A percentile compares a stretch with the other conserved stretches of the same genome.
Evolutionary conservation across 768 basidiomycete genomes (phyloP).

Genomic region (Crucibulum laeve): DNA sequence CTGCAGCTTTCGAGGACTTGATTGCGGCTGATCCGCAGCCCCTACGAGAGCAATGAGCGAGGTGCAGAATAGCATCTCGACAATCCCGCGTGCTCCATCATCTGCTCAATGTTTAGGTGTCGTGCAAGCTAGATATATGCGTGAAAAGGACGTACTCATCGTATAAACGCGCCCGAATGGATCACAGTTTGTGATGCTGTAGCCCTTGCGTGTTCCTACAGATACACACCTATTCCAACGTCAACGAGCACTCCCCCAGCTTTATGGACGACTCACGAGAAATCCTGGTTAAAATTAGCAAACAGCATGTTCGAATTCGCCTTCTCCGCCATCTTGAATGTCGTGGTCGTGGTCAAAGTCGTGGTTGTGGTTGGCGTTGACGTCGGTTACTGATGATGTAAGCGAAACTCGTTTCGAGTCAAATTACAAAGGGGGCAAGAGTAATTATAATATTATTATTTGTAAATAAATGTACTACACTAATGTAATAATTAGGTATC

Average conservation of each 20-base stretch:
- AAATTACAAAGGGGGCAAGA: too few relatives aligned
- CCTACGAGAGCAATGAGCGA: slow-evolving; percentile 96
- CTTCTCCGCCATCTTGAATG: slow-evolving; percentile 30
- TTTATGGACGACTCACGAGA: slow-evolving; percentile 57
- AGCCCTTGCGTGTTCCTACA: slow-evolving; percentile 92
- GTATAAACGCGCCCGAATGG: slow-evolving; percentile 96
- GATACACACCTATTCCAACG: slow-evolving; percentile 67
- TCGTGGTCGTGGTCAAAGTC: neutral
- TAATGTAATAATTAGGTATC: too few relatives aligned
- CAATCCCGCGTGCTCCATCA: slow-evolving; percentile 92
- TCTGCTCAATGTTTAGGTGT: slow-evolving; percentile 38
- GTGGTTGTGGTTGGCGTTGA: slow-evolving; percentile 88
- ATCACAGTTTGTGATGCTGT: slow-evolving; percentile 96
- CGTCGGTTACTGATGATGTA: too few relatives aligned
- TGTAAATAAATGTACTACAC: too few relatives aligned
- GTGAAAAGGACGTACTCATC: slow-evolving; percentile 61
- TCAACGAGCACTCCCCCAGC: neutral
- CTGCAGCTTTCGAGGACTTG: slow-evolving; percentile 89
- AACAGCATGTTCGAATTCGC: slow-evolving; percentile 59
- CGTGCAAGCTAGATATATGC: neutral
- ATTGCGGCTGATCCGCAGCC: slow-evolving; percentile 86
- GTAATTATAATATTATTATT: too few relatives aligned
- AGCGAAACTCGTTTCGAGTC: too few relatives aligned
- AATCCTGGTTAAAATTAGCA: too few relatives aligned
- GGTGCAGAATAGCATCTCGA: slow-evolving; percentile 99